Base-by-base conservation (phyloP, 2,329 filamentous ascomycete genomes). In the Paramyrothecium sp. region DNA sequence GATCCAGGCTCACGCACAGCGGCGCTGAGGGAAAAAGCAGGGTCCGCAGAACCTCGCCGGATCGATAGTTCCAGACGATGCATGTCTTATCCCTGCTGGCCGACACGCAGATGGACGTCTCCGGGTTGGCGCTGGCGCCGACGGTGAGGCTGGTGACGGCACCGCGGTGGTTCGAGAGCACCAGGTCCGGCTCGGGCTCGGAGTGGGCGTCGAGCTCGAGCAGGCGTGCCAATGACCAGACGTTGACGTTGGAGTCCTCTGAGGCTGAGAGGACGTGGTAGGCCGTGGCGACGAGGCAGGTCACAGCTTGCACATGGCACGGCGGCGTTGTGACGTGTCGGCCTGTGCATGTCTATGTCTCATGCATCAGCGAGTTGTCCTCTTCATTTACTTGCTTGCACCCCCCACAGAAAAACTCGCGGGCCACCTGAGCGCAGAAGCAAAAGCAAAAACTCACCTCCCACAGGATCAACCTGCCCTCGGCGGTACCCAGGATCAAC, bases 31-130 rank as follows among this genome's bases (percentile, higher is more conserved):
- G 86, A 56, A 98, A 85, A 46, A 98, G 81, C 62, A 96, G 86
- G 3, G 92, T 98, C 48, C 93, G 86, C 57, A 98, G 77, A 12
- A 89, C 80, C 59, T 86, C 84, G 44, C 91, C 91, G 1, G 86
- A 90, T 60, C 88, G 86, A 70, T 96, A 96, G 74, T 98, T 93
- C 95, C 95, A 99, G 59, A 96, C 81, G 66, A 97, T 88, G 65
- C 91, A 91, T 8, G 91, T 95, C 74, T 91, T 93, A 75, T 98
- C 95, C 65, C 85, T 87, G 62, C 91, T 91, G 7, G 88, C 86
- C 3, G 94, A 96, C 20, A 97, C 83, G 58, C 90, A 93, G 59
- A 98, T 87, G 71, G 91, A 94, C 58, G 89, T 89, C 65, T 87
- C 85, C 17, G 76, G 70, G 69, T 86, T 88, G 58, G 82, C 78